Percentiles rank a stretch among this genome's conserved stretches.
phyloP scores from a whole-genome alignment of 139 green algal genomes.

The Edaphochlamys debaryana region DNA sequence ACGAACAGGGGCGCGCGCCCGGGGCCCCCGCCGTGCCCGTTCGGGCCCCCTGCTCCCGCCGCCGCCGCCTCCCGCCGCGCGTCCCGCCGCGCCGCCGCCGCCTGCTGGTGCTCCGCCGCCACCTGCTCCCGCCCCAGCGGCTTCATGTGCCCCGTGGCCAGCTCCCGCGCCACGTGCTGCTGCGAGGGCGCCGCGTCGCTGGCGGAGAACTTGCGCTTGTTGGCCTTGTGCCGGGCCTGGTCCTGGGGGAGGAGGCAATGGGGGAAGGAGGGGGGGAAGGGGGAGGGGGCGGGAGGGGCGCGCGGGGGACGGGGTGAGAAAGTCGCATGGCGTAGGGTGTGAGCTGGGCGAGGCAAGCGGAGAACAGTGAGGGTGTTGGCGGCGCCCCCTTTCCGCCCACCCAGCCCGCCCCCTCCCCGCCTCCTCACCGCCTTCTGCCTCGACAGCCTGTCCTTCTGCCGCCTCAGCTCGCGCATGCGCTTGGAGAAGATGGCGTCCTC shows the following conservation, averaged over 20 bases:
- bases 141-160: conserved; percentile 23
- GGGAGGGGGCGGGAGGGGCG: too few relatives aligned
- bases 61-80: conserved; percentile 8
- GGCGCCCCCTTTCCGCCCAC: neutral
- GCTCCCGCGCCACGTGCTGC: conserved; percentile 5
- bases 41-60: neutral
- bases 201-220: conserved; percentile 58
- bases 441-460: conserved; percentile 44
- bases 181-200: conserved; percentile 39
- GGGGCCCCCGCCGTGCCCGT: neutral
- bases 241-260: neutral
- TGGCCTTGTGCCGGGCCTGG: neutral
- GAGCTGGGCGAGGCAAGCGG: too few relatives aligned
- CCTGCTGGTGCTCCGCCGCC: conserved; percentile 22
- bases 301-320: too few relatives aligned
- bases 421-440: conserved; percentile 33
- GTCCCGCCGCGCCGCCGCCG: conserved; percentile 7
- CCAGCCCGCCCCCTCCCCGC: neutral
- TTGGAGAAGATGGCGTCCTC: conserved; percentile 98
- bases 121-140: conserved; percentile 23
- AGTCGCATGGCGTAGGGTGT: too few relatives aligned
- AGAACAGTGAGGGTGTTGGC: too few relatives aligned
- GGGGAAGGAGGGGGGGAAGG: neutral
- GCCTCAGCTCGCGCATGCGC: conserved; percentile 78
- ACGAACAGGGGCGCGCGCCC: neutral